phyloP scores from a whole-genome alignment of 768 basidiomycete species.

The Leccinum fibrillosum region DNA sequence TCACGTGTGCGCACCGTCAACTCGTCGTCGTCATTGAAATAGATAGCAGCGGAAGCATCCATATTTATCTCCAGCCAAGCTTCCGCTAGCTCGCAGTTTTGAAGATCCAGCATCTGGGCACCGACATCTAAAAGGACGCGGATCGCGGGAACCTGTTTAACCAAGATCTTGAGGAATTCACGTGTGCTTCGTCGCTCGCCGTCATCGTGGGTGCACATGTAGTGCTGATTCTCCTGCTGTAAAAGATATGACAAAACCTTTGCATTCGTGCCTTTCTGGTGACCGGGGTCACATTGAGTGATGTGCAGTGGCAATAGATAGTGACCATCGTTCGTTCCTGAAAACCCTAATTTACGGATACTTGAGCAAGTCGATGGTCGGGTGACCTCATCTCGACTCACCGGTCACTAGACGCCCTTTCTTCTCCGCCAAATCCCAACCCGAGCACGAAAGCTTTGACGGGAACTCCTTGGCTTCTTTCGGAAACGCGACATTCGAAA shows the following conservation, averaged over 20 bases:
- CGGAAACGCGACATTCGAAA: slow-evolving; percentile 34
- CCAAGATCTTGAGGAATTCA: slow-evolving; percentile 26
- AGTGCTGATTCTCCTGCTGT: slow-evolving; percentile 14
- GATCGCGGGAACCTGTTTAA: slow-evolving; percentile 32
- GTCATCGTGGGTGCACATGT: slow-evolving; percentile 4
- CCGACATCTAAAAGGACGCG: slow-evolving; percentile 52
- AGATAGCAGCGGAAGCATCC: slow-evolving; percentile 19
- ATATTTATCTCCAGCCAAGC: slow-evolving; percentile 36
- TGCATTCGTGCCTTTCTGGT: slow-evolving; percentile 41
- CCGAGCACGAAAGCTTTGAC: slow-evolving; percentile 24
- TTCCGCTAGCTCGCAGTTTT: slow-evolving; percentile 37
- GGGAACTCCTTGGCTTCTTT: slow-evolving; percentile 31
- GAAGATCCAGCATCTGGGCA: slow-evolving; percentile 50
- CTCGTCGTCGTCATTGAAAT: slow-evolving; percentile 29
- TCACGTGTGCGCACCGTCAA: slow-evolving; percentile 23
- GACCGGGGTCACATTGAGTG: slow-evolving; percentile 20
- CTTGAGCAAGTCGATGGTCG: too few species aligned
- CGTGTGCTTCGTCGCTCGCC: background rate
- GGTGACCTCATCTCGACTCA: background rate
- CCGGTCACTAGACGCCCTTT: background rate
- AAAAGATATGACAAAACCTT: slow-evolving; percentile 29
- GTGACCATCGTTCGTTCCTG: slow-evolving; percentile 36
- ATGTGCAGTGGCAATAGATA: slow-evolving; percentile 36
- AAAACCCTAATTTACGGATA: slow-evolving; percentile 28
- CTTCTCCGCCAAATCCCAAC: slow-evolving; percentile 37